Evolutionary conservation across 345 rosid genomes (phyloP).

Genomic region (Ceriops decandra): DNA sequence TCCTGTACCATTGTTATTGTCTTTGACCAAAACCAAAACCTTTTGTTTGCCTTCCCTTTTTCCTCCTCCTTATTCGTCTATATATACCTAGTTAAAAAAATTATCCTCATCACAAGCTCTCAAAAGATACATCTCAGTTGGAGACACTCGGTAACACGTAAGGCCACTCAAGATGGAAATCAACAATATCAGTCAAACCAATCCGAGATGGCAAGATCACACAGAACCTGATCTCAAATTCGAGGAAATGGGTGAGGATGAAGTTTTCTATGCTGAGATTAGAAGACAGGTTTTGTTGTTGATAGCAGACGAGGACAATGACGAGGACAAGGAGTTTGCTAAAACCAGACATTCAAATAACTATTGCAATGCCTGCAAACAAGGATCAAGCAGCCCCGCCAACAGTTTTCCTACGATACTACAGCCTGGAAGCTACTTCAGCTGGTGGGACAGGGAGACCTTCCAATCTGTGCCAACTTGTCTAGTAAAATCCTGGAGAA

Average conservation of each 20-base stretch:
- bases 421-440: slow-evolving; percentile 1
- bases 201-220: not conserved
- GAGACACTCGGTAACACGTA: not conserved
- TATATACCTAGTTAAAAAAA: no score
- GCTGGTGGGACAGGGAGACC: not conserved
- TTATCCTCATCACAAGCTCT: no score
- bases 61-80: no score
- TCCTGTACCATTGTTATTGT: not conserved
- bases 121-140: not conserved
- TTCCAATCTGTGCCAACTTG: slow-evolving; percentile 1
- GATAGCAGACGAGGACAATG: not conserved
- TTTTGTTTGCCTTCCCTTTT: not conserved
- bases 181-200: not conserved
- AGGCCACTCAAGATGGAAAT: not conserved
- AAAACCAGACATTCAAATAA: not conserved
- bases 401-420: not conserved
- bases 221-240: not conserved
- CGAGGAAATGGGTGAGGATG: slow-evolving; percentile 12
- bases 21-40: not conserved
- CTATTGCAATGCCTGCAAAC: not conserved
- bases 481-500: slow-evolving; percentile 10
- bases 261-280: slow-evolving; percentile 19
- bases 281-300: slow-evolving; percentile 21
- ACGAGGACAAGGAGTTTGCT: no score
- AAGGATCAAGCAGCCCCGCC: not conserved